phyloP scores from a whole-genome alignment of 148 eudicot species.

The Cornus controversa region DNA sequence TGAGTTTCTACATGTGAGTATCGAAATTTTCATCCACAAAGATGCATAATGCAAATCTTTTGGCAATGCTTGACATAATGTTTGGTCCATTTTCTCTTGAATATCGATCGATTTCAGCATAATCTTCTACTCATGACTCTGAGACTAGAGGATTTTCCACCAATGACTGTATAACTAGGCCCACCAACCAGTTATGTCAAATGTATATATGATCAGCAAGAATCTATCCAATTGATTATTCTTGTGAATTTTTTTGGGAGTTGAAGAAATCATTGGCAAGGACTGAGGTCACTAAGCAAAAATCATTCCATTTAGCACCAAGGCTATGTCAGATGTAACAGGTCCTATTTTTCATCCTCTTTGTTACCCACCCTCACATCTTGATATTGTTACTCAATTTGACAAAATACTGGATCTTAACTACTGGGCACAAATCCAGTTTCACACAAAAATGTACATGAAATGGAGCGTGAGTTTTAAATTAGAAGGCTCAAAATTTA shows the following conservation, averaged over 20 bases:
- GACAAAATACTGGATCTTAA: no score
- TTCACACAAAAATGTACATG: no score
- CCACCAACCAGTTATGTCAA: not conserved
- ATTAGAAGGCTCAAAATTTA: no score
- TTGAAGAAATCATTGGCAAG: not conserved
- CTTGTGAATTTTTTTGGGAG: not conserved
- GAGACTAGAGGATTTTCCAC: not conserved
- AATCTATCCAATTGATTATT: not conserved
- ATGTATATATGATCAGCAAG: not conserved
- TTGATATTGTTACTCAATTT: no score
- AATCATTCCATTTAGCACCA: not conserved
- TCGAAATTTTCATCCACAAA: not conserved
- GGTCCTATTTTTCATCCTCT: not conserved
- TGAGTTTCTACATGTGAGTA: not conserved
- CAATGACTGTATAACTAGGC: not conserved
- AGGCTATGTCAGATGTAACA: not conserved
- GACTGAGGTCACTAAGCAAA: not conserved
- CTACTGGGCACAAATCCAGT: no score
- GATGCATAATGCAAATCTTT: no score
- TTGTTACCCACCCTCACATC: no score
- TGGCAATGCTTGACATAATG: not conserved
- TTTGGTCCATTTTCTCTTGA: not conserved
- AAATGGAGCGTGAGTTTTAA: no score
- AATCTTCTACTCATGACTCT: not conserved
- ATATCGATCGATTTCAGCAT: not conserved